Conservation (phyloP, 1,284 basidiomycete species). For the Sporisorium scitamineum region DNA sequence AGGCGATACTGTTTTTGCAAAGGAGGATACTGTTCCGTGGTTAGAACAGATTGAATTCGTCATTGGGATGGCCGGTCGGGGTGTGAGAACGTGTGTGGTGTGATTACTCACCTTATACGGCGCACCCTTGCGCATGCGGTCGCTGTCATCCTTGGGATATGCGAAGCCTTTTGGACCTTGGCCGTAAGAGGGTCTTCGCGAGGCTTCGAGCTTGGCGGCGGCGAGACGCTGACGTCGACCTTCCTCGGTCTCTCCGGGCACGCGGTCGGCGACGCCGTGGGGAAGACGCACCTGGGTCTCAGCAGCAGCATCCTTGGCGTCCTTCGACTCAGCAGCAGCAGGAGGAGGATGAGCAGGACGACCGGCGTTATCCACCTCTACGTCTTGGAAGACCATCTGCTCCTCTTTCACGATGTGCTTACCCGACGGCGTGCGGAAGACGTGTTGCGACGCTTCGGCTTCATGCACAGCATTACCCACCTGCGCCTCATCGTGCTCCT, state of each 20-base stretch:
- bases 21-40: constrained; percentile 57
- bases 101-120: constrained; percentile 61
- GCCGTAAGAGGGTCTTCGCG: constrained; percentile 55
- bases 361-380: constrained; percentile 54
- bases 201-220: constrained; percentile 57
- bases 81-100: background rate
- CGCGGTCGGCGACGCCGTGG: constrained; percentile 52
- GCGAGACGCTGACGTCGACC: constrained; percentile 57
- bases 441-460: constrained; percentile 61
- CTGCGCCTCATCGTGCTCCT: constrained; percentile 52
- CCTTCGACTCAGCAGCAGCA: constrained; percentile 20
- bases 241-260: constrained; percentile 63
- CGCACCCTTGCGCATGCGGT: constrained; percentile 58
- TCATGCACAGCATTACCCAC: constrained; percentile 62
- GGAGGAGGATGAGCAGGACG: constrained; percentile 53
- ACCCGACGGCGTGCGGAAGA: constrained; percentile 66
- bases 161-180: constrained; percentile 59
- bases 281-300: constrained; percentile 31
- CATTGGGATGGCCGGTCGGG: constrained; percentile 23
- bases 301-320: constrained; percentile 14
- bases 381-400: constrained; percentile 54
- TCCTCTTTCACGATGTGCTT: constrained; percentile 62
- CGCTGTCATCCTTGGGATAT: constrained; percentile 59
- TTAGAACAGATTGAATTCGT: constrained; percentile 47
- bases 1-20: constrained; percentile 61